phyloP scores from a whole-genome alignment of 2,329 filamentous ascomycete genomes.

The Cercospora janseana region DNA sequence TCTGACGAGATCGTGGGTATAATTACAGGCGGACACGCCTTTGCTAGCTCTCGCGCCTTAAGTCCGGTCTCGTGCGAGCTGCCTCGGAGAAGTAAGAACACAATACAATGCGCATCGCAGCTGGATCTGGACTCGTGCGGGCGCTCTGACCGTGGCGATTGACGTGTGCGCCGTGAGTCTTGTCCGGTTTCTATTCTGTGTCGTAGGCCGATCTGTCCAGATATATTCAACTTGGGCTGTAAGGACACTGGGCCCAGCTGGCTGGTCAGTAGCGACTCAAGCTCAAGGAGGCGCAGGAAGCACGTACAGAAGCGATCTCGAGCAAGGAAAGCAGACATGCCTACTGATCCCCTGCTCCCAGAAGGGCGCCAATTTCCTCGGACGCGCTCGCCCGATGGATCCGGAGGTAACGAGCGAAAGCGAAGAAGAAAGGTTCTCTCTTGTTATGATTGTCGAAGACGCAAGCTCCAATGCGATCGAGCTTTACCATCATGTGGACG shows the following conservation, averaged over 20 bases:
- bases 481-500: constrained; percentile 46
- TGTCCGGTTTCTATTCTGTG: no score
- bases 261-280: no score
- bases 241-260: no score
- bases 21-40: no score
- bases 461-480: constrained; percentile 51
- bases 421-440: constrained; percentile 49
- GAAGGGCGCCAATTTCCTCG: constrained; percentile 25
- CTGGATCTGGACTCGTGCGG: no score
- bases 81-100: background rate
- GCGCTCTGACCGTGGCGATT: no score
- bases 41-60: background rate
- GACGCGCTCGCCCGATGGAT: constrained; percentile 23
- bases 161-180: no score
- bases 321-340: constrained; percentile 12
- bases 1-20: no score
- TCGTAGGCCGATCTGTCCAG: background rate
- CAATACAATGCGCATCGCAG: background rate
- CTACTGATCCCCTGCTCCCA: constrained; percentile 26
- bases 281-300: background rate
- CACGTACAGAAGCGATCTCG: background rate
- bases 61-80: constrained; percentile 12
- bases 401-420: constrained; percentile 38
- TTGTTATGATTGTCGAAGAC: constrained; percentile 47
- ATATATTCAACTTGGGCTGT: background rate